These are phyloP conservation scores for Coemansia sp. DNA, from an alignment of 192 early-diverging fungal species.

Conservation along the genomic window DNA sequence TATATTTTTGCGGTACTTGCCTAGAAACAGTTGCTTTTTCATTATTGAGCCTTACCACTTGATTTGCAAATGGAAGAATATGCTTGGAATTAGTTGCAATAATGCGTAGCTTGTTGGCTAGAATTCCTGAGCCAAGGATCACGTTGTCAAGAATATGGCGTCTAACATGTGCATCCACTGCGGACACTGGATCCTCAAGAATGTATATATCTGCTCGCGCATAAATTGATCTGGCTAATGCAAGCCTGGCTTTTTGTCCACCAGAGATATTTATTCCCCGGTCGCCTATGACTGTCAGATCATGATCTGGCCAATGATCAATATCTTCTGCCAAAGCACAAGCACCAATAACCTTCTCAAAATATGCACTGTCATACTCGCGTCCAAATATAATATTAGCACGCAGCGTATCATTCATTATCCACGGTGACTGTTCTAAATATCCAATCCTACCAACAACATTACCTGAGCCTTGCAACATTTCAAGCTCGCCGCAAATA, in stretches of 20 bases:
- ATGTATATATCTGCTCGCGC: too few species aligned
- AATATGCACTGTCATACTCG: background rate
- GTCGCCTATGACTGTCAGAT: conserved; percentile 6
- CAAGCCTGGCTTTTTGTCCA: too few species aligned
- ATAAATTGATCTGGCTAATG: too few species aligned
- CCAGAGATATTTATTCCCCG: background rate
- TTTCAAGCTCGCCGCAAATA: conserved; percentile 73
- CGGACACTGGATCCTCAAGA: too few species aligned
- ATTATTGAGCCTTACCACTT: background rate
- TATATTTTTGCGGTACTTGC: too few species aligned
- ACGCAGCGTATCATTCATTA: too few species aligned
- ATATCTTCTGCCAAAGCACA: conserved; percentile 8
- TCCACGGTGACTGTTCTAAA: conserved; percentile 64
- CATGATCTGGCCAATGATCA: conserved; percentile 1
- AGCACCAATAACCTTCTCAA: conserved; percentile 4
- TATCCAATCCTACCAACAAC: conserved; percentile 70
- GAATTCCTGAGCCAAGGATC: too few species aligned
- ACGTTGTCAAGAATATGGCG: conserved; percentile 1
- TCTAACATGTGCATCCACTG: conserved; percentile 8
- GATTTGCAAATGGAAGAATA: conserved; percentile 11
- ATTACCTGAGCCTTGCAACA: conserved; percentile 34
- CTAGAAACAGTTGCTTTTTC: too few species aligned
- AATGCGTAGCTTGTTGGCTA: background rate
- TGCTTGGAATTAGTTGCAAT: conserved; percentile 1
- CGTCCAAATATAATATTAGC: too few species aligned